A percentile compares a stretch with the other conserved stretches of the same genome.
Evolutionary conservation across 345 rosid species (phyloP).

Genomic region (Citrus cavaleriei): DNA sequence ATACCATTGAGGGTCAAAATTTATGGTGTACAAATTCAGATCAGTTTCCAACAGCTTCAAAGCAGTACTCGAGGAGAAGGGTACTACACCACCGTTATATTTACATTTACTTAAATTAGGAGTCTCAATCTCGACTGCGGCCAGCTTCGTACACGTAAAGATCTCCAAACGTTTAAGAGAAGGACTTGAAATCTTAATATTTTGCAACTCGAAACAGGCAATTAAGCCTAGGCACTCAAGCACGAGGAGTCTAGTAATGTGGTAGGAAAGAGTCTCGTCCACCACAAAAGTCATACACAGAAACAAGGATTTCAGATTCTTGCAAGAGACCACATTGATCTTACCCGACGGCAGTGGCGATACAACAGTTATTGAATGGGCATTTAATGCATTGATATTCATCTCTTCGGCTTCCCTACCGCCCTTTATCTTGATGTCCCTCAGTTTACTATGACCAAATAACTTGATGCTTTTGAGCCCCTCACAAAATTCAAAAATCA

Average conservation of each 20-base stretch:
- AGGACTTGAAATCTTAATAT: not conserved
- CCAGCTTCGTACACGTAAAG: not conserved
- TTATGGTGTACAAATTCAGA: not conserved
- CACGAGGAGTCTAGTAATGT: not conserved
- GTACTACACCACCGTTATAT: not conserved
- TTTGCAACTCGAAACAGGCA: rapidly evolving
- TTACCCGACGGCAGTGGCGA: no score
- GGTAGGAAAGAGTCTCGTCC: not conserved
- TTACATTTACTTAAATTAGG: not conserved
- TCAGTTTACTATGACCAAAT: not conserved
- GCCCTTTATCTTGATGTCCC: not conserved
- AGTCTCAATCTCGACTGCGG: not conserved
- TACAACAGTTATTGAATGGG: not conserved
- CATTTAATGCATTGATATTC: not conserved
- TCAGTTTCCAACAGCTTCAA: not conserved
- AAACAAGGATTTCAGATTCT: not conserved
- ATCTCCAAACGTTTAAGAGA: not conserved
- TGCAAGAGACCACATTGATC: not conserved
- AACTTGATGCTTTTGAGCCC: not conserved
- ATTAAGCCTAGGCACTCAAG: not conserved
- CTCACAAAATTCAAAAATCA: not conserved
- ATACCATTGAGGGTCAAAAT: not conserved
- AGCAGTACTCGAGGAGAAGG: not conserved
- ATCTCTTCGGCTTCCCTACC: not conserved
- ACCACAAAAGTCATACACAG: not conserved